These are phyloP conservation scores for Arachis monticola DNA, from an alignment of 331 rosid genomes.

Conservation along the genomic window DNA sequence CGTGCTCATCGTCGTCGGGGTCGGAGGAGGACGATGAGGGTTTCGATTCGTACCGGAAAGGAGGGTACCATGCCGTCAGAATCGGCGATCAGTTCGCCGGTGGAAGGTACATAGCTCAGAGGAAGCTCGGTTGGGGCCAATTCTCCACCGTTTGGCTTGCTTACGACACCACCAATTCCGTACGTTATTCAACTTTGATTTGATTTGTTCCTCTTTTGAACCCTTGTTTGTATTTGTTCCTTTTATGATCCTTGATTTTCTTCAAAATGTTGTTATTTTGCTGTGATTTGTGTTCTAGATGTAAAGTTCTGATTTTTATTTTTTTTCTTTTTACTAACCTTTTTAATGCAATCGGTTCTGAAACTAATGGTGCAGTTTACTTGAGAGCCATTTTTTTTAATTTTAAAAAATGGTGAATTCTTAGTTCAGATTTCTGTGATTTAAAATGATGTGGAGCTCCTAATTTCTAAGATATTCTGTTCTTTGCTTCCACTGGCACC, in stretches of 20 bases:
- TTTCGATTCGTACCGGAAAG: slow-evolving; percentile 87
- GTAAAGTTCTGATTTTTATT: neutral
- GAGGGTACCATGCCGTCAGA: slow-evolving; percentile 97
- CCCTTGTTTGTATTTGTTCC: neutral
- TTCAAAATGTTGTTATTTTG: slow-evolving; percentile 6
- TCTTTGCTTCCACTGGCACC: slow-evolving; percentile 6
- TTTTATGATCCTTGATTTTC: neutral
- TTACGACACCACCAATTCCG: slow-evolving; percentile 75
- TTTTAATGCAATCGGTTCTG: too few species aligned
- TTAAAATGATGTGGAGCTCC: slow-evolving; percentile 20
- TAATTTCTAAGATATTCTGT: slow-evolving; percentile 24
- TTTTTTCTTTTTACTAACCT: neutral
- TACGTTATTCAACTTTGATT: slow-evolving; percentile 40
- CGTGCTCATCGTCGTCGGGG: slow-evolving; percentile 90
- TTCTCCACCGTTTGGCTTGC: slow-evolving; percentile 99
- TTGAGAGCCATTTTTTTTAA: too few species aligned
- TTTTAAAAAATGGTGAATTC: too few species aligned
- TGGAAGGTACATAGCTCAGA: slow-evolving; percentile 93
- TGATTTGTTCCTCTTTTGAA: neutral
- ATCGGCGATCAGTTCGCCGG: slow-evolving; percentile 86
- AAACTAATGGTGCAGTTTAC: too few species aligned
- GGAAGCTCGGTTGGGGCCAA: slow-evolving; percentile 98
- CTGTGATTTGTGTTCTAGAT: slow-evolving; percentile 35
- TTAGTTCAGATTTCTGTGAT: neutral
- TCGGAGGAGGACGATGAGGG: slow-evolving; percentile 97